Percentiles rank a stretch among this genome's conserved stretches.
phyloP scores from a whole-genome alignment of 768 basidiomycete genomes.

The Cystobasidium ongulense region DNA sequence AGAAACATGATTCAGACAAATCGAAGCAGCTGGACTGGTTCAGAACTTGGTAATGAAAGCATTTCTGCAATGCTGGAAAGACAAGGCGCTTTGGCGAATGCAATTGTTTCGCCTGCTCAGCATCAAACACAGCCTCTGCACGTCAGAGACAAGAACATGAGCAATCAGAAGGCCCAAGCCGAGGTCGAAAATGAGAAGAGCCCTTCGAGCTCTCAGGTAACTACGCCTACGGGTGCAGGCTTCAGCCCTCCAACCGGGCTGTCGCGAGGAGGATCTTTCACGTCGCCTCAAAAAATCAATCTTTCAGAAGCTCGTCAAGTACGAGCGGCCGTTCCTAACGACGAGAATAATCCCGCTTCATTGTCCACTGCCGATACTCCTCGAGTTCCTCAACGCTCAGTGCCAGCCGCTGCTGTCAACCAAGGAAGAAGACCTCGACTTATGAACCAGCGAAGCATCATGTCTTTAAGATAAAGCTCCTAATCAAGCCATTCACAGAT shows the following conservation, averaged over 20 bases:
- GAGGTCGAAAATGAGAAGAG: conserved; percentile 2
- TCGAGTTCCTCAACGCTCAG: not conserved
- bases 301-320: not conserved
- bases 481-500: not conserved
- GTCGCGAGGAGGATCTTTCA: not conserved
- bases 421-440: not conserved
- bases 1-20: conserved; percentile 17
- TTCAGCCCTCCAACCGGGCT: not conserved
- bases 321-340: not conserved
- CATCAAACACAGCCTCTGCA: not conserved
- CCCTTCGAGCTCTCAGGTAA: not conserved
- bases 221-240: not conserved
- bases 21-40: conserved; percentile 18
- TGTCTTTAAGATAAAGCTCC: not conserved
- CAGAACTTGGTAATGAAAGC: conserved; percentile 7
- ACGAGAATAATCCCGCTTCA: not conserved
- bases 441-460: not conserved
- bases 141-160: not conserved
- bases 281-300: not conserved
- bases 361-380: not conserved
- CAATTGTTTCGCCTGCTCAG: not conserved
- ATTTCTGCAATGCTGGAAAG: not conserved
- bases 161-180: not conserved
- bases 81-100: not conserved
- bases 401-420: not conserved